Percentiles rank a stretch among this genome's conserved stretches.
These are phyloP conservation scores for Chaetomium sp. DNA, from an alignment of 2,329 filamentous ascomycete genomes.

Conservation along the genomic window DNA sequence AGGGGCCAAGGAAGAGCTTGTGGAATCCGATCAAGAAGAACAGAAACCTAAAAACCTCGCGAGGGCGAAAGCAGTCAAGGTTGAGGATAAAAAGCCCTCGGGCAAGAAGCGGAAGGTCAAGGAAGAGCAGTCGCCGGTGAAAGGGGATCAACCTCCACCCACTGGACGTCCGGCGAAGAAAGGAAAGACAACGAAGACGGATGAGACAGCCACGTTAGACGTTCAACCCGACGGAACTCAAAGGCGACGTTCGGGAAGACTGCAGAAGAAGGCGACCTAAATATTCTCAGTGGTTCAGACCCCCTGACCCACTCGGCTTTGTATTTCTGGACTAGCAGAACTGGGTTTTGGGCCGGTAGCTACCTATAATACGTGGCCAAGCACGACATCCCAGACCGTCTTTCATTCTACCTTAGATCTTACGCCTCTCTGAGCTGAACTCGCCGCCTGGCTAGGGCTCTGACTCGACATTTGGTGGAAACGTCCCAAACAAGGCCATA, in stretches of 20 bases:
- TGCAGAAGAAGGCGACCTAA: constrained; percentile 13
- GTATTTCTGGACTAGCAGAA: too few species aligned
- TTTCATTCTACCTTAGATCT: too few species aligned
- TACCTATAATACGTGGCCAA: too few species aligned
- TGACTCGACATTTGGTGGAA: constrained; percentile 31
- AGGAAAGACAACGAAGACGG: constrained; percentile 1
- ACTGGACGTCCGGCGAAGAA: constrained; percentile 1
- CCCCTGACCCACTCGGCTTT: too few species aligned
- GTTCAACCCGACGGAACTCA: constrained; percentile 1
- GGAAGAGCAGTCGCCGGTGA: constrained; percentile 8
- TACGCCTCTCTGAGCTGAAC: not conserved
- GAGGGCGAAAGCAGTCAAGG: constrained; percentile 10
- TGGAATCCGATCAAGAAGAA: constrained; percentile 27
- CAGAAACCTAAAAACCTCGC: constrained; percentile 5
- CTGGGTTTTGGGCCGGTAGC: too few species aligned
- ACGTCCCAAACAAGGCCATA: constrained; percentile 34
- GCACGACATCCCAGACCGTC: too few species aligned
- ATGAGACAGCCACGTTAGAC: not conserved
- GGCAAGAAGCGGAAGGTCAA: constrained; percentile 13
- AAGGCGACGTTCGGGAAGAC: constrained; percentile 26
- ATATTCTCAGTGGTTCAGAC: too few species aligned
- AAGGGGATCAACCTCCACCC: constrained; percentile 10
- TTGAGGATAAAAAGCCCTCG: constrained; percentile 10
- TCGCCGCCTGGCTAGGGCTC: constrained; percentile 23
- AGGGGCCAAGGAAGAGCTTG: constrained; percentile 38